A percentile compares a stretch with the other conserved stretches of the same genome.
phyloP scores from a whole-genome alignment of 495 filamentous ascomycete species.

The Aspergillus taichungensis region DNA sequence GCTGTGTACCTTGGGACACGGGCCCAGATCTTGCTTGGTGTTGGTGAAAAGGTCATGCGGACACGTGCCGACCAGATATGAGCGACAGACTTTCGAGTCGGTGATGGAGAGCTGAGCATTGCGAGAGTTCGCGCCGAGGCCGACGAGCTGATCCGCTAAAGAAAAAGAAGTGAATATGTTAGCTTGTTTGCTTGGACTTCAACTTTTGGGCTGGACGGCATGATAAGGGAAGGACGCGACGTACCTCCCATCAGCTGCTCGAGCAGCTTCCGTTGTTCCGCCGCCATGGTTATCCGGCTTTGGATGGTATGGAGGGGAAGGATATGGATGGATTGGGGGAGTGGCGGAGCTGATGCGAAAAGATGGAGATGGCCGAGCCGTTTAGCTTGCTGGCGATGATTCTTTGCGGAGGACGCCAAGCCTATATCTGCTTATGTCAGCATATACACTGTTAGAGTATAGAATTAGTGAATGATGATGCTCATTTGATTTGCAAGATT shows the following conservation, averaged over 20 bases:
- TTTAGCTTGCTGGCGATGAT: no score
- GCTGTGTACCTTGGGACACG: constrained; percentile 82
- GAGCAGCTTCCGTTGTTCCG: constrained; percentile 91
- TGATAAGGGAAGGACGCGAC: background rate
- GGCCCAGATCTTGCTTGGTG: constrained; percentile 94
- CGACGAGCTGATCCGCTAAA: constrained; percentile 70
- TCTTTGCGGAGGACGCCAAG: no score
- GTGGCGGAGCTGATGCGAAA: constrained; percentile 1
- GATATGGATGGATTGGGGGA: constrained; percentile 5
- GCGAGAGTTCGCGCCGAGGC: constrained; percentile 59
- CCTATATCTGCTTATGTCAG: no score
- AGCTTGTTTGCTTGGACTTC: constrained; percentile 13
- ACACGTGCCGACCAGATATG: constrained; percentile 88
- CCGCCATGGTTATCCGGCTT: constrained; percentile 56
- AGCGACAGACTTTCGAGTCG: constrained; percentile 91
- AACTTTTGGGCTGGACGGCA: background rate
- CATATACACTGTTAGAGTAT: no score
- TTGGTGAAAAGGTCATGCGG: constrained; percentile 99
- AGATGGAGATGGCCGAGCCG: background rate
- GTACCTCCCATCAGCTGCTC: constrained; percentile 65
- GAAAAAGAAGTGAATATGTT: constrained; percentile 18
- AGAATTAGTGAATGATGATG: no score
- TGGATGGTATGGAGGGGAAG: constrained; percentile 1
- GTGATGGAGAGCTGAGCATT: constrained; percentile 75
- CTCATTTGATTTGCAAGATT: no score